phyloP scores from a whole-genome alignment of 2,329 filamentous ascomycete genomes.

The Paraconiothyrium sp. region DNA sequence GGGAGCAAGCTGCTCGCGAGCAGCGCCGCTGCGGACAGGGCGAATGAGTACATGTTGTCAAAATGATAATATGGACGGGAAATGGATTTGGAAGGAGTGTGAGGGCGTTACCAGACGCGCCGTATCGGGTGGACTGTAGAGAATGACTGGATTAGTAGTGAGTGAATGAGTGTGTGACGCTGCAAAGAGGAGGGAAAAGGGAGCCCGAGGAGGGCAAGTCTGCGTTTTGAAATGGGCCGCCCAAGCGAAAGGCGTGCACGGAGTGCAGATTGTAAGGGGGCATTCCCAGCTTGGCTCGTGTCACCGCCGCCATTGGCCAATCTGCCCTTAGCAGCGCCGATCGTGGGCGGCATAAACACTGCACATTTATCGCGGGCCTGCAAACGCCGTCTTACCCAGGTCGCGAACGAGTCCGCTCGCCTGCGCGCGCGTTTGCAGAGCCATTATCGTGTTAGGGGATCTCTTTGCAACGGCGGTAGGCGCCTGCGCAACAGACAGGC shows the following conservation, averaged over 20 bases:
- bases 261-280: slow-evolving; percentile 35
- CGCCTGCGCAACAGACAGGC: background rate
- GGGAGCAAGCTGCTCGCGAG: slow-evolving; percentile 49
- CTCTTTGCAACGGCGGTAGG: slow-evolving; percentile 2
- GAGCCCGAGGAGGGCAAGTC: slow-evolving; percentile 20
- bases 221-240: slow-evolving; percentile 24
- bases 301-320: slow-evolving; percentile 4
- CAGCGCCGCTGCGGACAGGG: slow-evolving; percentile 49
- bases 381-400: no score
- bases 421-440: slow-evolving; percentile 1
- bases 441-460: background rate
- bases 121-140: slow-evolving; percentile 26
- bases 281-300: slow-evolving; percentile 21
- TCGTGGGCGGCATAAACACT: background rate
- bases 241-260: slow-evolving; percentile 25
- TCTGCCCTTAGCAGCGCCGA: slow-evolving; percentile 8
- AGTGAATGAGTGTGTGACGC: slow-evolving; percentile 43
- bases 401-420: background rate
- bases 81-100: slow-evolving; percentile 39
- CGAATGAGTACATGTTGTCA: slow-evolving; percentile 40
- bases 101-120: slow-evolving; percentile 50
- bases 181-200: slow-evolving; percentile 31
- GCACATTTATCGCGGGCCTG: background rate
- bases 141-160: slow-evolving; percentile 31
- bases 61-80: slow-evolving; percentile 21